Conservation (phyloP, 2,329 filamentous ascomycete genomes). For the Aureobasidium namibiae region DNA sequence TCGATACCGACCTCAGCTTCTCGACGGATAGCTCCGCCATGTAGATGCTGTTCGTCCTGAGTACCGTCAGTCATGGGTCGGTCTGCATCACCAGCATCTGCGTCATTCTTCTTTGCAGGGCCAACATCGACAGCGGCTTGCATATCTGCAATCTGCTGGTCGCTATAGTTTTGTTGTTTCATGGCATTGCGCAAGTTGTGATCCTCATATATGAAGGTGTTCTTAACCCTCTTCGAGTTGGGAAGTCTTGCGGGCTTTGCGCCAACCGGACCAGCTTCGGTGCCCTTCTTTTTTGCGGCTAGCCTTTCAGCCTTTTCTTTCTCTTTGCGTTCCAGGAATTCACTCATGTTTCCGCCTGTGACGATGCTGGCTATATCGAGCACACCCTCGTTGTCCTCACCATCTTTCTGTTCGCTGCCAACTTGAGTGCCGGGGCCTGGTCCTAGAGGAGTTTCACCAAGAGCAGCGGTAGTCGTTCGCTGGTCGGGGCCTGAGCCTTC, state of each 20-base stretch:
- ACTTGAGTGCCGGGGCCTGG: slow-evolving; percentile 49
- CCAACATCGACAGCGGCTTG: slow-evolving; percentile 45
- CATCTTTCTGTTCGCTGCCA: slow-evolving; percentile 40
- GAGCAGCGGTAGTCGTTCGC: slow-evolving; percentile 31
- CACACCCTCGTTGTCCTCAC: slow-evolving; percentile 61
- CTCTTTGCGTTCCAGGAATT: slow-evolving; percentile 62
- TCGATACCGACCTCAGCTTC: slow-evolving; percentile 73
- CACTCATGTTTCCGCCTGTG: slow-evolving; percentile 63
- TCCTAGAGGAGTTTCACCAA: slow-evolving; percentile 41
- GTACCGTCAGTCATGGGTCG: slow-evolving; percentile 14
- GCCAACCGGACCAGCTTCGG: slow-evolving; percentile 47
- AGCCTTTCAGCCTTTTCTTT: slow-evolving; percentile 65
- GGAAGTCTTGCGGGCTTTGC: slow-evolving; percentile 55
- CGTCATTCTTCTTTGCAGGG: slow-evolving; percentile 31
- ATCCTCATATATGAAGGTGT: slow-evolving; percentile 68
- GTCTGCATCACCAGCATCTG: slow-evolving; percentile 18
- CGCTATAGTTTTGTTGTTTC: slow-evolving; percentile 41
- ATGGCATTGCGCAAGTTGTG: slow-evolving; percentile 47
- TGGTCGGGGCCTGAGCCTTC: slow-evolving; percentile 37
- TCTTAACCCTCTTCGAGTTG: slow-evolving; percentile 63
- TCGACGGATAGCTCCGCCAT: slow-evolving; percentile 33
- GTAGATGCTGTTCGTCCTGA: slow-evolving; percentile 19
- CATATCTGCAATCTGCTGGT: slow-evolving; percentile 40
- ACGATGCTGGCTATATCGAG: slow-evolving; percentile 80
- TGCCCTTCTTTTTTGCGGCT: slow-evolving; percentile 48